phyloP scores from a whole-genome alignment of 176 grass and related monocot species.

The Lolium multiflorum region DNA sequence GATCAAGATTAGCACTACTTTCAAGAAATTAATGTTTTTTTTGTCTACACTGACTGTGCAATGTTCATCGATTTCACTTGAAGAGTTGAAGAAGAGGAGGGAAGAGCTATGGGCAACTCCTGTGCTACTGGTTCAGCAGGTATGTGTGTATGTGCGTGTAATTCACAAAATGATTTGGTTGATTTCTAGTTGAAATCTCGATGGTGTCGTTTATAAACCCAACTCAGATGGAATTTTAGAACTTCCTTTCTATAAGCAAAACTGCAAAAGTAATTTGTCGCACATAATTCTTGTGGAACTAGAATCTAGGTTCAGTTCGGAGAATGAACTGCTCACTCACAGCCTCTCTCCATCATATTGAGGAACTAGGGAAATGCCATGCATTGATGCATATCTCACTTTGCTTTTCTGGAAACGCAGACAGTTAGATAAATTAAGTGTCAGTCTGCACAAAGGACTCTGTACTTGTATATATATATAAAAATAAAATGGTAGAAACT shows the following conservation, averaged over 20 bases:
- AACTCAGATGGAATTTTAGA: neutral
- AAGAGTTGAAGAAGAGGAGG: neutral
- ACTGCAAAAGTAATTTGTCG: neutral
- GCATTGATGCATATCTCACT: neutral
- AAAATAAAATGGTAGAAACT: too few relatives aligned
- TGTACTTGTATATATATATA: neutral
- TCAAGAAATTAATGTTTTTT: neutral
- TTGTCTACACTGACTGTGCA: neutral
- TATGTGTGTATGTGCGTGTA: neutral
- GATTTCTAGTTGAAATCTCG: neutral
- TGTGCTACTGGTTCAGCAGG: neutral
- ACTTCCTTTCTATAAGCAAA: neutral
- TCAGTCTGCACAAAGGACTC: neutral
- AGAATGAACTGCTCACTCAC: neutral
- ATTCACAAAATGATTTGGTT: neutral
- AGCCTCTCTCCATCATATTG: neutral
- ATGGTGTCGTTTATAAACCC: neutral
- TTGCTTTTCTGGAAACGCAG: neutral
- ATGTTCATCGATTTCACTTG: neutral
- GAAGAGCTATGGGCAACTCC: slow-evolving; percentile 11
- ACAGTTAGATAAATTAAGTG: neutral
- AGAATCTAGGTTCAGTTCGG: neutral
- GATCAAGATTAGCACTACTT: neutral
- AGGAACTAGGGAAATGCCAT: neutral
- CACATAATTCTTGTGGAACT: neutral